Base-by-base conservation (phyloP, 768 basidiomycete species). In the Tricholoma bakamatsutake region DNA sequence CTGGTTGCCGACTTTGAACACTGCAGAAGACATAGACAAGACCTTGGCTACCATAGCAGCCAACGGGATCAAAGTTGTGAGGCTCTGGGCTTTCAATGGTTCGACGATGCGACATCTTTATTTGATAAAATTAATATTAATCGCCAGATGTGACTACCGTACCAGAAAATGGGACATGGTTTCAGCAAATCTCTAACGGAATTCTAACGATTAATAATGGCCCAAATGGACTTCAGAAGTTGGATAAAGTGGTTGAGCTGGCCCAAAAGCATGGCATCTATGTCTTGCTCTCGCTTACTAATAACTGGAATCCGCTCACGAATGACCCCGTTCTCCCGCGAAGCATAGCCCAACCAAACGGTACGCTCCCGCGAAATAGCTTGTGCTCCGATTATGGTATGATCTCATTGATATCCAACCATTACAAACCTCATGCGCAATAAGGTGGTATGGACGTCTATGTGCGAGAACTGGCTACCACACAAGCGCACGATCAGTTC, bases 21-120 rank as follows among this genome's bases (percentile, higher is more conserved):
- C 64, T 10, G 77, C 75, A 27, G 57, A 74, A 43, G 87, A 89
- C 61, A 82, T 89, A 45, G 73, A 78, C 64, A 62, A 71, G 48
- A 83, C 84, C 3, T 66, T 89, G 34, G 75, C 73, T 2, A 81
- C 80, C 57, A 85, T 89, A 53, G 77, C 80, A 11, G 73, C 76
- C 2, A 66, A 72, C 11, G 82, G 81, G 7, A 75, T 84, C 59
- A 81, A 71, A 37, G 84, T 84, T 18, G 79, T 88, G 28, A 76
- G 86, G 40, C 73, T 81, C 3, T 89, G 87, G 87, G 87, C 78
- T 15, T 88, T 88, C 67, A 87, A 88, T 68, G 87, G 85, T 79
- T 39, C 49, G 35, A 55, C 52, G 13, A 31, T 28, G 53, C 11
- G 24, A 43, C 5, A 30, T 13, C 24, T 12, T 52, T 11, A 8